These are phyloP conservation scores for Vicia villosa DNA, from an alignment of 306 rosid genomes.

Conservation along the genomic window DNA sequence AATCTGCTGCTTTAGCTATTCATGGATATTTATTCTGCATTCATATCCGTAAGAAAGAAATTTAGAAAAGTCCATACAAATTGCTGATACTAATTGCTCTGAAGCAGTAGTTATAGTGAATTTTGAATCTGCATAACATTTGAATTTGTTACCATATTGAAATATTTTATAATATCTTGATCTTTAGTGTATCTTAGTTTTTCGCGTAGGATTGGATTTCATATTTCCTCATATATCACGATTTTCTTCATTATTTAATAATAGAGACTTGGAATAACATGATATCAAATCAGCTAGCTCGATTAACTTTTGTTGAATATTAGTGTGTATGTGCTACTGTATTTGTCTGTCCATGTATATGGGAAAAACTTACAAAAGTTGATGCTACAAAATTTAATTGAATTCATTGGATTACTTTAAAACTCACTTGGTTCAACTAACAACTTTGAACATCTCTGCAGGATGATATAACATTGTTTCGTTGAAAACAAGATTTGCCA, in stretches of 20 bases:
- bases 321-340: neutral
- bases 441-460: conserved; percentile 22
- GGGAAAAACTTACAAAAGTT: neutral
- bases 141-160: neutral
- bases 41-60: no score
- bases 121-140: neutral
- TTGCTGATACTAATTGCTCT: neutral
- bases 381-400: conserved; percentile 15
- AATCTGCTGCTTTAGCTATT: neutral
- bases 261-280: neutral
- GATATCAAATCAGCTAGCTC: neutral
- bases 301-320: neutral
- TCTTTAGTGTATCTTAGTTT: no score
- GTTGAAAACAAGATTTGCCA: neutral
- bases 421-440: conserved; percentile 10
- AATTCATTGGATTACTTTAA: conserved; percentile 1
- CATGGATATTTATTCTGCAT: no score
- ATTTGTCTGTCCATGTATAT: conserved; percentile 12
- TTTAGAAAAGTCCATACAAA: neutral
- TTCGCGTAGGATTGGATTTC: no score
- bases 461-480: neutral
- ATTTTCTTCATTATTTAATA: no score
- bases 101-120: neutral
- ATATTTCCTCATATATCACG: no score
- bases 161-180: no score